Conservation (phyloP, 2,329 filamentous ascomycete species). For the Fusarium neocosmosporiellum region DNA sequence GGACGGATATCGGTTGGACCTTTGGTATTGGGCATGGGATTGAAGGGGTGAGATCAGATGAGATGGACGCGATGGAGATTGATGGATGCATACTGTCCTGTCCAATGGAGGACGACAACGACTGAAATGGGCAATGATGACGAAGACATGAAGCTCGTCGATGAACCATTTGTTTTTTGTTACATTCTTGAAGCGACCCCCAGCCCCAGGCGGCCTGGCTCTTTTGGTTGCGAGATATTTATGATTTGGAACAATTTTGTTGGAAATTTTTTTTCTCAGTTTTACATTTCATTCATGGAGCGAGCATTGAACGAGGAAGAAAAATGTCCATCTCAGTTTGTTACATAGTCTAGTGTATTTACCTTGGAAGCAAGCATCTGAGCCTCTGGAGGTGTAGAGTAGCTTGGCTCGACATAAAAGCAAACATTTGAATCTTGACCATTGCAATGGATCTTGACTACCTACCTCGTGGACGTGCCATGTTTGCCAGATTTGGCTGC, state of each 20-base stretch:
- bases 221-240: slow-evolving; percentile 37
- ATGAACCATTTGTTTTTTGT: slow-evolving; percentile 39
- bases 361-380: not conserved
- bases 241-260: slow-evolving; percentile 14
- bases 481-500: not conserved
- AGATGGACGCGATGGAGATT: slow-evolving; percentile 25
- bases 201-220: slow-evolving; percentile 41
- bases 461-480: slow-evolving; percentile 21
- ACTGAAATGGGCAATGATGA: slow-evolving; percentile 44
- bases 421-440: not conserved
- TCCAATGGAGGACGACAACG: slow-evolving; percentile 32
- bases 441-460: not conserved
- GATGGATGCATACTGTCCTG: slow-evolving; percentile 23
- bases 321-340: slow-evolving; percentile 17
- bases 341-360: not conserved
- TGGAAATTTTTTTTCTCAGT: not conserved
- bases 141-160: slow-evolving; percentile 40
- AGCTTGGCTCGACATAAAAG: not conserved
- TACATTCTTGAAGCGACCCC: slow-evolving; percentile 38
- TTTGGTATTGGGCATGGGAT: slow-evolving; percentile 15
- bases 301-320: slow-evolving; percentile 27
- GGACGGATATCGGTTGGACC: slow-evolving; percentile 5
- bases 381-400: not conserved
- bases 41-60: not conserved
- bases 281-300: slow-evolving; percentile 16